Evolutionary conservation across 2,329 filamentous ascomycete genomes (phyloP), one percentile per base, ranked within the genome.

Genomic region (Lomentospora prolificans): DNA sequence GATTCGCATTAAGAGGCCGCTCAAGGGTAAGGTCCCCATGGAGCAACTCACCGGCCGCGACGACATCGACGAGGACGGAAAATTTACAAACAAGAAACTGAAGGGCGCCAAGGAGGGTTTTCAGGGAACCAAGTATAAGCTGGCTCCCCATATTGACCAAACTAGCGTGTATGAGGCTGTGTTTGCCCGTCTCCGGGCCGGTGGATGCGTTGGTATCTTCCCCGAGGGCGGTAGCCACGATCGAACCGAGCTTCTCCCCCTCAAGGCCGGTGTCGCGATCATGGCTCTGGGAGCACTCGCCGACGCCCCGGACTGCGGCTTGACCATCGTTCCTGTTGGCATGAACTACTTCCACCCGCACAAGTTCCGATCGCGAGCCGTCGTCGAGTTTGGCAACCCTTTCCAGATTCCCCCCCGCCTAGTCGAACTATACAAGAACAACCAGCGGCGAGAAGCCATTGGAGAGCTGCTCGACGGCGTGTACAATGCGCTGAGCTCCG

Each of bases 271-370:
- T 69, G 90, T 99, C 58, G 94, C 94, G 57, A 94, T 99, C 66
- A 99, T 99, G 92, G 94, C 92, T 10, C 80, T 99, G 33, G 92
- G 92, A 39, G 87, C 94, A 1, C 76, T 97, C 53, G 90, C 89
- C 4, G 85, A 90, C 57, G 84, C 91, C 59, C 91, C 91, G 2
- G 79, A 92, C 60, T 96, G 89, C 66, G 90, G 89, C 28, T 76
- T 99, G 59, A 95, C 91, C 70, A 96, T 99, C 63, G 89, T 99
- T 24, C 94, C 94, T 3, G 91, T 94, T 53, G 92, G 92, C 64
- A 96, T 99, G 92, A 99, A 99, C 71, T 99, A 99, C 72, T 99
- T 99, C 73, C 92, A 97, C 70, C 89, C 92, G 0, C 92, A 99
- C 78, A 99, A 97, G 70, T 99, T 99, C 72, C 87, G 92, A 50